Conservation (phyloP, 768 basidiomycete genomes). For the Tricholoma terreum region DNA sequence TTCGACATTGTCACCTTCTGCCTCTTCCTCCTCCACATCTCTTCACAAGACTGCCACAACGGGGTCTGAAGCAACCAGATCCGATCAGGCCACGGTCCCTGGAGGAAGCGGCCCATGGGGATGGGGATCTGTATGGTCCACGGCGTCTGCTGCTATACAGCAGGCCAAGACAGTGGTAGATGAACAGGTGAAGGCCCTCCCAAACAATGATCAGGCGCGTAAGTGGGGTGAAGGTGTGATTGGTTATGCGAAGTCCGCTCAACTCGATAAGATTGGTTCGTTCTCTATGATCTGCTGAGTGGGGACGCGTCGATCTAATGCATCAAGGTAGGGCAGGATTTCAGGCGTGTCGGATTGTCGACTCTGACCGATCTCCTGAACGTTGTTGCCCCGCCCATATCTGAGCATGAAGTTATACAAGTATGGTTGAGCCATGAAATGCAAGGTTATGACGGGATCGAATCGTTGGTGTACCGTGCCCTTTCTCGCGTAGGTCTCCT, state of each 20-base stretch:
- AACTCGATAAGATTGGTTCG: slow-evolving; percentile 86
- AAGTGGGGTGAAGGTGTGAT: slow-evolving; percentile 87
- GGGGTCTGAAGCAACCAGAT: slow-evolving; percentile 19
- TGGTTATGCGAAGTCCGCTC: slow-evolving; percentile 84
- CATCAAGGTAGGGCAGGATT: slow-evolving; percentile 68
- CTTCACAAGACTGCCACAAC: slow-evolving; percentile 29
- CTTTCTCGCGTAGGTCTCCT: slow-evolving; percentile 62
- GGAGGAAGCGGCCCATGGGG: slow-evolving; percentile 53
- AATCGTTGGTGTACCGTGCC: slow-evolving; percentile 88
- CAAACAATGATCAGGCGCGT: slow-evolving; percentile 81
- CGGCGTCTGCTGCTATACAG: slow-evolving; percentile 81
- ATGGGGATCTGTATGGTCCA: slow-evolving; percentile 89
- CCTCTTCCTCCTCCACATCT: slow-evolving; percentile 41
- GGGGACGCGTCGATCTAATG: slow-evolving; percentile 1
- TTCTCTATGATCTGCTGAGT: slow-evolving; percentile 9
- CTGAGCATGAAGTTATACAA: slow-evolving; percentile 96
- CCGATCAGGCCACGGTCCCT: slow-evolving; percentile 18
- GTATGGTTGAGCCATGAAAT: slow-evolving; percentile 96
- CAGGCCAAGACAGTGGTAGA: slow-evolving; percentile 88
- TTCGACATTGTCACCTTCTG: slow-evolving; percentile 38
- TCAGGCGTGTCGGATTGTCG: slow-evolving; percentile 83
- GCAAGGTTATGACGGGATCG: slow-evolving; percentile 94
- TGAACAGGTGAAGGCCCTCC: slow-evolving; percentile 86
- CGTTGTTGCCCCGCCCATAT: slow-evolving; percentile 96
- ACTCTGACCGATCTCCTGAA: slow-evolving; percentile 91